A percentile compares a stretch with the other conserved stretches of the same genome.
phyloP scores from a whole-genome alignment of 2,329 filamentous ascomycete species.

The Zasmidium cellare region DNA sequence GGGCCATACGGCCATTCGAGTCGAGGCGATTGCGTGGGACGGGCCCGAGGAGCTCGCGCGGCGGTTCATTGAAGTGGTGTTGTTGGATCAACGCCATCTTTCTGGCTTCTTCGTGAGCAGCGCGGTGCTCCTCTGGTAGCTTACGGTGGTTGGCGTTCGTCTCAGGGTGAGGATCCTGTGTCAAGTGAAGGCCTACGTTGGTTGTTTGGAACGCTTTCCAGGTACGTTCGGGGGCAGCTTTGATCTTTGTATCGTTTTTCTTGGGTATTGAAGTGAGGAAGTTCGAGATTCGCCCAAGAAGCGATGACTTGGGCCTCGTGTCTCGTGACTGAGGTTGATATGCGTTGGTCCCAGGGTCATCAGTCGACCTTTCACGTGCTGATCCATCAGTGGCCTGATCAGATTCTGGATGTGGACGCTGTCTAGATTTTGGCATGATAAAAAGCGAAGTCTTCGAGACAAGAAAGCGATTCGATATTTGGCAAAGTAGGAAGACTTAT shows the following conservation, averaged over 20 bases:
- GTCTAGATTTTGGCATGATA: background rate
- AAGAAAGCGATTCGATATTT: background rate
- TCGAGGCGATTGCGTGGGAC: background rate
- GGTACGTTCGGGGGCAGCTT: background rate
- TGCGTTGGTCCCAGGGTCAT: background rate
- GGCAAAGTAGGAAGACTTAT: background rate
- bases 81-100: background rate
- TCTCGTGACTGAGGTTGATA: background rate
- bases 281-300: background rate
- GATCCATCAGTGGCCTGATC: background rate
- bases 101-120: background rate
- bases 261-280: background rate
- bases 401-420: background rate
- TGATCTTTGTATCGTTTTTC: background rate
- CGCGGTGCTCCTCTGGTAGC: conserved; percentile 3
- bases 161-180: conserved; percentile 1
- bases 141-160: background rate
- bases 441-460: background rate
- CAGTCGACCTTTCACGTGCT: background rate
- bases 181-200: conserved; percentile 1
- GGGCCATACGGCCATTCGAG: background rate
- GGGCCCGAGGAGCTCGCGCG: background rate
- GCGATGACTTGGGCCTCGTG: background rate
- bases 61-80: background rate
- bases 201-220: conserved; percentile 2